Conservation (phyloP, 345 rosid genomes). For the Mallotus nudiflorus region DNA sequence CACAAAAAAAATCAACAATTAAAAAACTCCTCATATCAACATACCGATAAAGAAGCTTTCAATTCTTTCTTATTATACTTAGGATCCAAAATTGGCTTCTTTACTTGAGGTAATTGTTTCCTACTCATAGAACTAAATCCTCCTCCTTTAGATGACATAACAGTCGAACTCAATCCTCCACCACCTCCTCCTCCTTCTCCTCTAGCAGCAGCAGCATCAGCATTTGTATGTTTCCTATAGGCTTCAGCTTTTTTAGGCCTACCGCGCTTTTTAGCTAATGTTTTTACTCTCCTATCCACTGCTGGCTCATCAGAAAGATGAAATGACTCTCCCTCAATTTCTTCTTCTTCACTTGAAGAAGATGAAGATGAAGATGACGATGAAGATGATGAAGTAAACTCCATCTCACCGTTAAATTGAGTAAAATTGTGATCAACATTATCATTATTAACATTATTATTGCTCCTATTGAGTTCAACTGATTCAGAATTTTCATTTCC, state of each 20-base stretch:
- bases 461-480: background rate
- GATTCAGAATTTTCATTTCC: background rate
- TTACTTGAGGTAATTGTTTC: background rate
- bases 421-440: background rate
- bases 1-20: background rate
- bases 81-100: slow-evolving; percentile 10
- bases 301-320: slow-evolving; percentile 1
- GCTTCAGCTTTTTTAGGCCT: background rate
- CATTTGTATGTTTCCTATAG: background rate
- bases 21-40: background rate
- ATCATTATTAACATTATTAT: background rate
- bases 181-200: background rate
- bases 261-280: background rate
- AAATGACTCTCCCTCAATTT: too few species aligned
- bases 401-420: background rate
- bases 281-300: background rate
- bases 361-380: slow-evolving; percentile 19
- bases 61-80: slow-evolving; percentile 16
- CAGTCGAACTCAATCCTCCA: background rate
- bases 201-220: background rate
- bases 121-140: slow-evolving; percentile 20
- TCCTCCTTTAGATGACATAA: slow-evolving; percentile 4
- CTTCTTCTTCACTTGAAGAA: slow-evolving; percentile 7
- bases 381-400: background rate
- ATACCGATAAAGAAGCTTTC: slow-evolving; percentile 21